These are phyloP conservation scores for Ogataea hybrid DNA, from an alignment of 1,139 yeast species.

Conservation along the genomic window DNA sequence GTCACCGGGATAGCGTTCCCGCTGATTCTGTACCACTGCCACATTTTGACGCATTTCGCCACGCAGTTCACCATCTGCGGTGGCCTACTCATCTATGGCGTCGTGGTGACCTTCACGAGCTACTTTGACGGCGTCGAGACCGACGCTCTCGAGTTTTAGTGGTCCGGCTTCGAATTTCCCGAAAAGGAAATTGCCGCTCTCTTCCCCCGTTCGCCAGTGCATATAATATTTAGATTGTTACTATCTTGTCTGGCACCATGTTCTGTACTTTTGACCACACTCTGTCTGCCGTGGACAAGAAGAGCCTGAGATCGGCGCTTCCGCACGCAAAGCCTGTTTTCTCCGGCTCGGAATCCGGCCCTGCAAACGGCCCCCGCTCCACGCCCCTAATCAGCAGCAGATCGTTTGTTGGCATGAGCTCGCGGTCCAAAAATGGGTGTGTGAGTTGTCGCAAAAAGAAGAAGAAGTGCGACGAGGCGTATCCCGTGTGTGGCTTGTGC, in stretches of 20 bases:
- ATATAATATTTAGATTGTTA: background rate
- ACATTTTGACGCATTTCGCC: slow-evolving; percentile 56
- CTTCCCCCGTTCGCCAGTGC: background rate
- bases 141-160: slow-evolving; percentile 7
- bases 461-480: slow-evolving; percentile 33
- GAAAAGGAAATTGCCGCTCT: slow-evolving; percentile 5
- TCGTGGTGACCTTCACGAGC: slow-evolving; percentile 69
- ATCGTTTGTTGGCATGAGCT: slow-evolving; percentile 29
- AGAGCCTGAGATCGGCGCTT: background rate
- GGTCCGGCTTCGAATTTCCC: background rate
- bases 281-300: slow-evolving; percentile 12
- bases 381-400: slow-evolving; percentile 19
- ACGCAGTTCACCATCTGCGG: slow-evolving; percentile 64
- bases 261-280: slow-evolving; percentile 17
- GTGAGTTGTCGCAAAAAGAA: slow-evolving; percentile 27
- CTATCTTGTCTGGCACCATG: slow-evolving; percentile 6
- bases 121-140: slow-evolving; percentile 55
- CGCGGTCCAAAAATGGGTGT: slow-evolving; percentile 31
- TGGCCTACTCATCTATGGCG: slow-evolving; percentile 67
- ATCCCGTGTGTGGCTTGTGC: slow-evolving; percentile 32
- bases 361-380: background rate
- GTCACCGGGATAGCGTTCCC: slow-evolving; percentile 68
- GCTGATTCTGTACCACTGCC: slow-evolving; percentile 61
- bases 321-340: background rate
- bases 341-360: background rate